These are phyloP conservation scores for Saitoella complicata DNA, from an alignment of 805 yeast genomes.

Conservation along the genomic window DNA sequence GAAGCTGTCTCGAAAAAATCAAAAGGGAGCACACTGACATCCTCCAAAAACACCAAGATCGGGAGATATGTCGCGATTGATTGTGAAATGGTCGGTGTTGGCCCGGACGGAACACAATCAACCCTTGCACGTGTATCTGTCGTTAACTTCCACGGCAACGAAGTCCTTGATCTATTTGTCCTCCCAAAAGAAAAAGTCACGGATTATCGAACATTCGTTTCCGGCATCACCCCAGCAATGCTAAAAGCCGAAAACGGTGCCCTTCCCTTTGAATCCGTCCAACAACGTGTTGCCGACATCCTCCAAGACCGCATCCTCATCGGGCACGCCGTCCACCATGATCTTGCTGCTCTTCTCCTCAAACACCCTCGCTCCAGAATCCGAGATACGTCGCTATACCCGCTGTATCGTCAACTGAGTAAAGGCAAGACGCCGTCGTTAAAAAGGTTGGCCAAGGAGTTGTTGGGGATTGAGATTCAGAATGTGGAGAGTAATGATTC, in stretches of 20 bases:
- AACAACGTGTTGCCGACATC: constrained; percentile 34
- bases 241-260: constrained; percentile 39
- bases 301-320: constrained; percentile 44
- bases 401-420: constrained; percentile 26
- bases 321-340: constrained; percentile 78
- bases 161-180: constrained; percentile 58
- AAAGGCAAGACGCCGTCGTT: constrained; percentile 60
- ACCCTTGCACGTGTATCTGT: constrained; percentile 76
- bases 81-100: constrained; percentile 90
- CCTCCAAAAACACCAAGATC: constrained; percentile 20
- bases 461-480: constrained; percentile 49
- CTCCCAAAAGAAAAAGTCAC: constrained; percentile 59
- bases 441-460: constrained; percentile 43
- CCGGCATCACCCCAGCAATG: constrained; percentile 61
- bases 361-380: constrained; percentile 48
- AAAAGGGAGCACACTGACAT: constrained; percentile 3
- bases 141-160: constrained; percentile 66
- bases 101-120: constrained; percentile 46
- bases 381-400: constrained; percentile 55
- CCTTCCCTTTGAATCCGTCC: constrained; percentile 50
- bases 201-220: constrained; percentile 86
- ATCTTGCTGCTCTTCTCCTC: constrained; percentile 48
- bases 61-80: constrained; percentile 75
- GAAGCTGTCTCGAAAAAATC: neutral
- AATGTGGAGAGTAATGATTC: constrained; percentile 38